phyloP scores from a whole-genome alignment of 148 eudicot species.

The Silene latifolia region DNA sequence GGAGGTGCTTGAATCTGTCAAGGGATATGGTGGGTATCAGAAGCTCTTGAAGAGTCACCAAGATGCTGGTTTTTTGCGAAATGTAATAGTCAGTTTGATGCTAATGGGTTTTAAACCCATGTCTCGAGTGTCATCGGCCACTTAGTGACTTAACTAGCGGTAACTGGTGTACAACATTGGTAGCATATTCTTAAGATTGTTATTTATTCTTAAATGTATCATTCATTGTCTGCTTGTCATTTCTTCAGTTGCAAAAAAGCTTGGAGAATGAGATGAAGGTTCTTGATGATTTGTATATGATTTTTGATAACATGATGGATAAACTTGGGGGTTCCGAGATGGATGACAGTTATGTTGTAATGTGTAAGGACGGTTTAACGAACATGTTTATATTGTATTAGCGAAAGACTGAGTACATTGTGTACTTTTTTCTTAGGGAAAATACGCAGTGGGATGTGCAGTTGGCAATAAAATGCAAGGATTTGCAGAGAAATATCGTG shows the following conservation, averaged over 20 bases:
- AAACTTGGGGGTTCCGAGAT: slow-evolving; percentile 36
- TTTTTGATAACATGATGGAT: slow-evolving; percentile 61
- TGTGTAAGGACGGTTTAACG: neutral
- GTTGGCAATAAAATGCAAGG: slow-evolving; percentile 63
- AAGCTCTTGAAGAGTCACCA: slow-evolving; percentile 61
- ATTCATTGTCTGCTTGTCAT: slow-evolving; percentile 6
- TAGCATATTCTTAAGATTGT: no score
- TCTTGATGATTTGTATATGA: slow-evolving; percentile 42
- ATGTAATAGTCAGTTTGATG: no score
- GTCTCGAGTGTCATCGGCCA: no score
- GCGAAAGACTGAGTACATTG: neutral
- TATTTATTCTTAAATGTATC: no score
- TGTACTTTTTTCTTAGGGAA: slow-evolving; percentile 25
- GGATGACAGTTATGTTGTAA: slow-evolving; percentile 53
- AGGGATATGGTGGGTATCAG: slow-evolving; percentile 72
- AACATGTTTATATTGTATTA: neutral
- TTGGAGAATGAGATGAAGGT: slow-evolving; percentile 59
- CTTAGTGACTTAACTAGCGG: no score
- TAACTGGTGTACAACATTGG: no score
- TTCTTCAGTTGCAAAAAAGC: slow-evolving; percentile 43
- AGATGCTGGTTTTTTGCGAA: slow-evolving; percentile 59
- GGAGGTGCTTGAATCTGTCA: slow-evolving; percentile 79
- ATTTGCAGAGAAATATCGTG: slow-evolving; percentile 49
- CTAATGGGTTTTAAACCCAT: no score
- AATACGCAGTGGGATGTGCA: slow-evolving; percentile 64